These are phyloP conservation scores for Hypoxylon subgilvum DNA, from an alignment of 495 filamentous ascomycete species.

Conservation along the genomic window DNA sequence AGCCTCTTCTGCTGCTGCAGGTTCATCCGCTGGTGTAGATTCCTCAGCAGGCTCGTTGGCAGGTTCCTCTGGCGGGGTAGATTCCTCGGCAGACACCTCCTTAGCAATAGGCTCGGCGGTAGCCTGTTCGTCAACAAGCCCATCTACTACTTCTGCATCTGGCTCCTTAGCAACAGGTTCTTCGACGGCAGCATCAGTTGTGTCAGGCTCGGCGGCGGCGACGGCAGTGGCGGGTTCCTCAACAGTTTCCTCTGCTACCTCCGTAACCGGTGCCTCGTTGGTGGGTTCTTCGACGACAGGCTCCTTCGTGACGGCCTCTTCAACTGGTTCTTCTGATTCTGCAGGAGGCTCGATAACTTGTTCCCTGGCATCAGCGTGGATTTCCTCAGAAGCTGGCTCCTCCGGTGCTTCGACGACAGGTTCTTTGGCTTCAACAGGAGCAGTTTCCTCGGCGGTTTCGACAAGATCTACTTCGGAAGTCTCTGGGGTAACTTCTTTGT, in stretches of 20 bases:
- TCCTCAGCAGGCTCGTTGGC: no score
- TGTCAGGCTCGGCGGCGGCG: no score
- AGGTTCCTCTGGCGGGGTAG: no score
- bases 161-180: no score
- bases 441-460: neutral
- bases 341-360: neutral
- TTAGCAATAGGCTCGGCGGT: no score
- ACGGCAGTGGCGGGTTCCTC: neutral
- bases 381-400: constrained; percentile 4
- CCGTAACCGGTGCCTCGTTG: neutral
- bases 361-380: neutral
- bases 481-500: neutral
- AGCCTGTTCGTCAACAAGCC: no score
- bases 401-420: neutral
- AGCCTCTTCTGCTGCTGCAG: no score
- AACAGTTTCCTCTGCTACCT: neutral
- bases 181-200: no score
- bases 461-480: neutral
- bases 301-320: constrained; percentile 9
- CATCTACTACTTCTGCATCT: no score
- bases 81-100: no score
- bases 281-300: neutral
- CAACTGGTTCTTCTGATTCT: neutral
- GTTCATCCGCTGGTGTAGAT: no score
- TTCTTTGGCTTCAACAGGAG: neutral